Conservation (phyloP, 352 stramenopile species). For the Phytophthora kernoviae region DNA sequence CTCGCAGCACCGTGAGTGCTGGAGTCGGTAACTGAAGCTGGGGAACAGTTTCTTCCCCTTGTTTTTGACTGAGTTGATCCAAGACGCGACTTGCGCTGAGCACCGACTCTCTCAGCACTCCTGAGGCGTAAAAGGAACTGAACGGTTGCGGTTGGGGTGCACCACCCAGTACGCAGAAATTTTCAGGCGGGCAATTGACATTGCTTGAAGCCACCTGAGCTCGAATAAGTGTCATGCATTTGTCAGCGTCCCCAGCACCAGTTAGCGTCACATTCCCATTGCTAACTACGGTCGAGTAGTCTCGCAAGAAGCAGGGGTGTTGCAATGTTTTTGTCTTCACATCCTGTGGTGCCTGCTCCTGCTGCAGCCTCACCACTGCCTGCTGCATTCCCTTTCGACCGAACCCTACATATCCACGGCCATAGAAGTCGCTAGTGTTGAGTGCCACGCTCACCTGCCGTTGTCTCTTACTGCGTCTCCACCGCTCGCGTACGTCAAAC, state of each 20-base stretch:
- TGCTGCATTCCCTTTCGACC: slow-evolving; percentile 33
- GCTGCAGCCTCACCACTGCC: slow-evolving; percentile 39
- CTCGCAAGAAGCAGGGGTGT: slow-evolving; percentile 59
- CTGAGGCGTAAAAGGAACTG: slow-evolving; percentile 58
- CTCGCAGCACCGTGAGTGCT: slow-evolving; percentile 37
- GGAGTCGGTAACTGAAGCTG: slow-evolving; percentile 54
- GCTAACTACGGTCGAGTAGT: slow-evolving; percentile 19
- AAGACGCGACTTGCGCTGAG: slow-evolving; percentile 40
- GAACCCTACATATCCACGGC: slow-evolving; percentile 50
- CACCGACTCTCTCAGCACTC: slow-evolving; percentile 34
- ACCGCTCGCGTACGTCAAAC: slow-evolving; percentile 75
- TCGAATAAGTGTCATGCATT: slow-evolving; percentile 51
- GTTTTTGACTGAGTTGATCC: slow-evolving; percentile 18
- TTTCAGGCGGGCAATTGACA: slow-evolving; percentile 49
- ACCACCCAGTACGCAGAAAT: slow-evolving; percentile 57
- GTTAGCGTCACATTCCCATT: slow-evolving; percentile 30
- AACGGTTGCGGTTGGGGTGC: slow-evolving; percentile 46
- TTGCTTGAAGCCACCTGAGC: slow-evolving; percentile 56
- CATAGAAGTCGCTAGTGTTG: slow-evolving; percentile 74
- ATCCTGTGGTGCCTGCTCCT: slow-evolving; percentile 9
- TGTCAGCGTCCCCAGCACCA: slow-evolving; percentile 46
- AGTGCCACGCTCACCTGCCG: slow-evolving; percentile 61
- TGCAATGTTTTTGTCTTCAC: slow-evolving; percentile 13
- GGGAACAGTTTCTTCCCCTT: slow-evolving; percentile 10
- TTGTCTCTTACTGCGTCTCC: slow-evolving; percentile 64